phyloP scores from a whole-genome alignment of 2,329 filamentous ascomycete species.

The Magnaporthiopsis poae region DNA sequence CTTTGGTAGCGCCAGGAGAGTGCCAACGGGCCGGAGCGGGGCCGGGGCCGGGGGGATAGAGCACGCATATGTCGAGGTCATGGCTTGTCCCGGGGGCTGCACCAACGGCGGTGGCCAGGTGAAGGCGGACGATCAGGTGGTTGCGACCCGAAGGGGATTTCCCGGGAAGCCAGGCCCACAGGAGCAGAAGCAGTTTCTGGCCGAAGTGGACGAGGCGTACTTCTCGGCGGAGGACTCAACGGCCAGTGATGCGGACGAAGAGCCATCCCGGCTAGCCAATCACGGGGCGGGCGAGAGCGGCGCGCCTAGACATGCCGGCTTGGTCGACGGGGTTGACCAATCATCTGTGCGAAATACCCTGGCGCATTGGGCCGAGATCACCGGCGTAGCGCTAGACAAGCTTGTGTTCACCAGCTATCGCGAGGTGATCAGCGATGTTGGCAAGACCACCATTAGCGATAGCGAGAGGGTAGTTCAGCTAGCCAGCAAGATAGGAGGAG shows the following conservation, averaged over 20 bases:
- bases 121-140: constrained; percentile 69
- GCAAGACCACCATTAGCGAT: constrained; percentile 59
- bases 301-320: background rate
- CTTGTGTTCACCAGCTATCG: constrained; percentile 80
- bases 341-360: constrained; percentile 58
- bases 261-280: constrained; percentile 13
- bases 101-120: constrained; percentile 96
- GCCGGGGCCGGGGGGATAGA: constrained; percentile 40
- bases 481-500: constrained; percentile 82
- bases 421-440: constrained; percentile 88
- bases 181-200: constrained; percentile 79
- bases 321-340: constrained; percentile 55
- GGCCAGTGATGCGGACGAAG: constrained; percentile 18
- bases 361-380: constrained; percentile 64
- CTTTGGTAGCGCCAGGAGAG: constrained; percentile 43
- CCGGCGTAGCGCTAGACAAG: constrained; percentile 59
- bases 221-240: constrained; percentile 59
- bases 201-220: constrained; percentile 78
- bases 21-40: constrained; percentile 5
- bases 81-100: constrained; percentile 97
- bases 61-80: constrained; percentile 92
- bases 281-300: constrained; percentile 23
- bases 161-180: constrained; percentile 54
- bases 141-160: constrained; percentile 39
- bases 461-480: constrained; percentile 78